Percentiles rank a stretch among this genome's conserved stretches.
Conservation (phyloP, 805 yeast genomes). For the Candida mattraensis region DNA sequence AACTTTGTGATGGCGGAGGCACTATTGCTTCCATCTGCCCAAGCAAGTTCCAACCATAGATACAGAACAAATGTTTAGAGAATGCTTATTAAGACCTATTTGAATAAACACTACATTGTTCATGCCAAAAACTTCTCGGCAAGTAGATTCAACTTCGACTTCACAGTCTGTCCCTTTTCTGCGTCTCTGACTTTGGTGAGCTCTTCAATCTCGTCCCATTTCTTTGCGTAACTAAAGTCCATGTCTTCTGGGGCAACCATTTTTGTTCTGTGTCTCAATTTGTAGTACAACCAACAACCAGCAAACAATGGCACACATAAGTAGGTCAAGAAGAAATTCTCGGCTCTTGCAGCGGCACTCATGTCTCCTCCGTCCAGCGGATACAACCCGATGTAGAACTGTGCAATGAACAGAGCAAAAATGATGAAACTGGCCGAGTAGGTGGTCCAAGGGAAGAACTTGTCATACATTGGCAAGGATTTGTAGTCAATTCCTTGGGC, state of each 20-base stretch:
- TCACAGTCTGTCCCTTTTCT: slow-evolving; percentile 6
- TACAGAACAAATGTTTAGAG: too few species aligned
- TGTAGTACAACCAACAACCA: slow-evolving; percentile 55
- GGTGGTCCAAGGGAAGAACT: slow-evolving; percentile 52
- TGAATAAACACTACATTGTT: not conserved
- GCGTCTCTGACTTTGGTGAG: slow-evolving; percentile 16
- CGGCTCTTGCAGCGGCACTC: slow-evolving; percentile 38
- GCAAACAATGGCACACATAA: slow-evolving; percentile 59
- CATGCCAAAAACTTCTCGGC: slow-evolving; percentile 22
- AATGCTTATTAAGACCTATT: slow-evolving; percentile 62
- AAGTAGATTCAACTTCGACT: slow-evolving; percentile 12
- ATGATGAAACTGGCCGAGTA: slow-evolving; percentile 38
- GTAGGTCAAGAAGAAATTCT: slow-evolving; percentile 57
- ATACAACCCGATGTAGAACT: slow-evolving; percentile 65
- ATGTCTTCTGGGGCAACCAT: slow-evolving; percentile 33
- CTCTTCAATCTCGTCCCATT: slow-evolving; percentile 26
- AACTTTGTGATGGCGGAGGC: slow-evolving; percentile 80
- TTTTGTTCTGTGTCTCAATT: slow-evolving; percentile 44
- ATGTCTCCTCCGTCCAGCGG: slow-evolving; percentile 49
- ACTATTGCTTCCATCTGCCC: slow-evolving; percentile 80
- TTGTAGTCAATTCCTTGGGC: slow-evolving; percentile 46
- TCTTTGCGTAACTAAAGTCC: slow-evolving; percentile 36
- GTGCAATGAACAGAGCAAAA: slow-evolving; percentile 53
- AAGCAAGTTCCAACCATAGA: slow-evolving; percentile 73
- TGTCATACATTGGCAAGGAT: slow-evolving; percentile 47